Base-by-base conservation (phyloP, 352 stramenopile genomes). In the Peronospora destructor region DNA sequence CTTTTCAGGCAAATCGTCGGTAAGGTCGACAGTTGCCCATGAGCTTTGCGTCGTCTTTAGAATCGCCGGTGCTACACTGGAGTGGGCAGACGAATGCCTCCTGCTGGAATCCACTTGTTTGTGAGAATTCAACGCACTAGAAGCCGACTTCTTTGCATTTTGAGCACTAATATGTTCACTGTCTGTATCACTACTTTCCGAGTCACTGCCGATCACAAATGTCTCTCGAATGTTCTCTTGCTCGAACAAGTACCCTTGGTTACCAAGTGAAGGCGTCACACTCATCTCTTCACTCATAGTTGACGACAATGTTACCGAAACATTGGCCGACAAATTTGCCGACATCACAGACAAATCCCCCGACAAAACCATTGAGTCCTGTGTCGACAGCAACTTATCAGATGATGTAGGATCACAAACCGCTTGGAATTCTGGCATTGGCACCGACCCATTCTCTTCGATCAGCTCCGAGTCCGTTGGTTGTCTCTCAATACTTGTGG, bases 391-490 rank as follows among this genome's bases (percentile, higher is more conserved):
- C 12, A n/a, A n/a, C 19, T 48, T 49, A 11, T 47, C 44, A 6
- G 28, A 28, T 2, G 56, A 59, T 17, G 11, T 21, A 38, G 21
- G 26, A 26, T 29, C 37, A 4, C 34, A 36, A 19, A 25, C 23
- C 9, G 36, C 32, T 40, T 77, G 63, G 0, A 56, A 73, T 41
- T 71, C 59, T 0, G 41, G 36, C 56, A 63, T 66, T 2, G 68
- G 26, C 11, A 81, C 66, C 0, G 46, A 42, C 0, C 73, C 77
- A 29, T 88, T 86, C 39, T 86, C 73, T 4, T 64, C 68, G 37
- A 88, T 88, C n/a, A 88, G 47, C 48, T 88, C 66, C 44, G 77
- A 88, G 37, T 86, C 77, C 1, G 67, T 84, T 2, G 46, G 59
- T 21, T 66, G 51, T 21, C 17, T 37, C 13, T 53, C 50, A 0